phyloP scores from a whole-genome alignment of 495 filamentous ascomycete genomes.

The Aspergillus sclerotiicarbonarius region DNA sequence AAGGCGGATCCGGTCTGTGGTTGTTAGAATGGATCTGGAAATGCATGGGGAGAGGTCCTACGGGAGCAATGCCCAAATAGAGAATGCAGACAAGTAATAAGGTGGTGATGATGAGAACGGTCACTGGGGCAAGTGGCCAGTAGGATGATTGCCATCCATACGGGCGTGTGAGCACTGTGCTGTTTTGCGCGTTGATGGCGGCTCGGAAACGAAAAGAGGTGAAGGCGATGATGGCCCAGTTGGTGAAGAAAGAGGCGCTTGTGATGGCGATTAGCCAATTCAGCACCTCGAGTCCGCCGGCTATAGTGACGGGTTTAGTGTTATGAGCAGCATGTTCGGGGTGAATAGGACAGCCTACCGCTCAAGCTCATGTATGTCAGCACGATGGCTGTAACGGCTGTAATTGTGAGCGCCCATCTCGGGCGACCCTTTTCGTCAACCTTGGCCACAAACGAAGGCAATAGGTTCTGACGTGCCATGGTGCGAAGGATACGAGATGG shows the following conservation, averaged over 20 bases:
- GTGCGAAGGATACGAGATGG: slow-evolving; percentile 12
- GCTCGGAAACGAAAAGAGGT: slow-evolving; percentile 14
- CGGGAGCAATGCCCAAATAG: slow-evolving; percentile 3
- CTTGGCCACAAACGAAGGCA: slow-evolving; percentile 10
- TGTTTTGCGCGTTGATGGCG: slow-evolving; percentile 10
- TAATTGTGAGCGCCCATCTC: slow-evolving; percentile 10
- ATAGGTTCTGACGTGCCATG: slow-evolving; percentile 9
- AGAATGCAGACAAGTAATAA: too few relatives aligned
- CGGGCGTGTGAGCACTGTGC: neutral
- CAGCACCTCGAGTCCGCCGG: slow-evolving; percentile 9
- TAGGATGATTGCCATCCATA: slow-evolving; percentile 10
- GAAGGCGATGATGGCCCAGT: slow-evolving; percentile 15
- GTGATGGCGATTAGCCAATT: slow-evolving; percentile 16
- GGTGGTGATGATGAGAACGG: too few relatives aligned
- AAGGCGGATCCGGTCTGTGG: slow-evolving; percentile 5
- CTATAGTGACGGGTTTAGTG: too few relatives aligned
- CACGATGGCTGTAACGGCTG: neutral
- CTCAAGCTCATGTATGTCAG: slow-evolving; percentile 16
- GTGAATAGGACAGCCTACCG: too few relatives aligned
- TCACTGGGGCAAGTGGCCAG: slow-evolving; percentile 11
- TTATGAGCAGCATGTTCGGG: too few relatives aligned
- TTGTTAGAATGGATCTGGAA: neutral
- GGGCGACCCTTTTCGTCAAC: slow-evolving; percentile 12
- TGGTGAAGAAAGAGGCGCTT: slow-evolving; percentile 17
- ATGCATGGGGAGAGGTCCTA: neutral